Evolutionary conservation across 179 eudicot genomes (phyloP), one percentile per base, ranked within the genome.

Genomic region (Corrigiola litoralis): DNA sequence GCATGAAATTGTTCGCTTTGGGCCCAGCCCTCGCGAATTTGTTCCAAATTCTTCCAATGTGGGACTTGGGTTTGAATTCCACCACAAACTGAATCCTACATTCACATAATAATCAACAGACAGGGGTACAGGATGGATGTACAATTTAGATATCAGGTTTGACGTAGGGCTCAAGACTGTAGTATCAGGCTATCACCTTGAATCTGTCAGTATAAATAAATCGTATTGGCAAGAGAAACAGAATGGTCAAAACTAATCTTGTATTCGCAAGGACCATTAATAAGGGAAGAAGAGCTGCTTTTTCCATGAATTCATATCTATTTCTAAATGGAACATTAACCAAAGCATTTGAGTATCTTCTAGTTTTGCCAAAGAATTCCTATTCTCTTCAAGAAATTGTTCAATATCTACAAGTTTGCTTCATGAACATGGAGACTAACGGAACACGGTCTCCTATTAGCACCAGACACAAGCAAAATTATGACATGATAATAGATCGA

Each of bases 161-260:
- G n/a, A n/a, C n/a, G n/a, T n/a, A n/a, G n/a, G n/a, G n/a, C n/a
- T n/a, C n/a, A n/a, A n/a, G n/a, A n/a, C n/a, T n/a, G n/a, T n/a
- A n/a, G n/a, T n/a, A n/a, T n/a, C n/a, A n/a, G n/a, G n/a, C n/a
- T 46, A 27, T 24, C 61, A 70, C 46, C 10, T 51, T 58, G 28
- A 44, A 16, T 37, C 4, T 37, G 9, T 12, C 44, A 20, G 17
- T 11, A 45, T 11, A 11, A 4, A n/a, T n/a, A 18, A 13, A 34
- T 1, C 23, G 27, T 24, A 16, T 47, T 42, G 45, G 62, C 8
- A 28, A 41, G 37, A 53, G 50, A 42, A 18, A 41, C 9, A 21
- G 37, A 42, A 52, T 1, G 11, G 18, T 6, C n/a, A n/a, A 55
- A 11, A 45, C 18, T 21, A 17, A 42, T 40, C 2, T 58, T 5